Conservation (phyloP, 2,329 filamentous ascomycete species). For the Leptosphaerulina australis region DNA sequence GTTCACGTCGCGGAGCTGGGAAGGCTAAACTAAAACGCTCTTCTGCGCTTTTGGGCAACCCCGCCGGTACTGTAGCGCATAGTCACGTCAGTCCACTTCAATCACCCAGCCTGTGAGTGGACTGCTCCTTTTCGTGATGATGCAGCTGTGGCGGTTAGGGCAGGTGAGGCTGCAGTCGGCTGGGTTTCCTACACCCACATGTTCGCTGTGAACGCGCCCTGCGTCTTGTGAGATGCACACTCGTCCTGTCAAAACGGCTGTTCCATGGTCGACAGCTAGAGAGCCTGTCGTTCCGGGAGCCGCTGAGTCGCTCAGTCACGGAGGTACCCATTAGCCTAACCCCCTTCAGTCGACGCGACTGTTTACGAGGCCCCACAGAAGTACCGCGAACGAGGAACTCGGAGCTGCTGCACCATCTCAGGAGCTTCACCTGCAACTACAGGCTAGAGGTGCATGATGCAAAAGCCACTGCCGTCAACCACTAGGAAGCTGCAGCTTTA, state of each 20-base stretch:
- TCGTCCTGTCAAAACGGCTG: conserved; percentile 16
- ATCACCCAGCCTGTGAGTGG: not conserved
- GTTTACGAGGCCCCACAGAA: conserved; percentile 13
- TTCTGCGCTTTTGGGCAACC: conserved; percentile 7
- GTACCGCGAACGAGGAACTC: conserved; percentile 12
- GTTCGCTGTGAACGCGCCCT: conserved; percentile 8
- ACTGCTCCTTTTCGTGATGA: conserved; percentile 8
- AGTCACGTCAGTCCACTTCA: conserved; percentile 13
- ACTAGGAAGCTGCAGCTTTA: conserved; percentile 27
- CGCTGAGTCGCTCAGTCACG: conserved; percentile 19
- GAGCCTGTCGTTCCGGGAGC: conserved; percentile 19
- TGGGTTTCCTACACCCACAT: conserved; percentile 6
- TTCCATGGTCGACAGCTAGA: conserved; percentile 20
- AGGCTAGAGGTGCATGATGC: conserved; percentile 12
- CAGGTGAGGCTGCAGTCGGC: conserved; percentile 7
- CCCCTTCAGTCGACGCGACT: conserved; percentile 12
- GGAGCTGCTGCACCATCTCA: conserved; percentile 20
- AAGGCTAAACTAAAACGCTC: conserved; percentile 13
- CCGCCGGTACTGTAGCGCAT: conserved; percentile 5
- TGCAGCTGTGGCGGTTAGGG: conserved; percentile 4
- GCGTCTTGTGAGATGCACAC: conserved; percentile 22
- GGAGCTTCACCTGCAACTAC: conserved; percentile 26
- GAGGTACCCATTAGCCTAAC: conserved; percentile 14
- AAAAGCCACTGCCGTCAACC: conserved; percentile 15
- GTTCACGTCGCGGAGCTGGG: conserved; percentile 20